Evolutionary conservation across 352 stramenopile genomes (phyloP).

Genomic region (Globisporangium megalacanthum): DNA sequence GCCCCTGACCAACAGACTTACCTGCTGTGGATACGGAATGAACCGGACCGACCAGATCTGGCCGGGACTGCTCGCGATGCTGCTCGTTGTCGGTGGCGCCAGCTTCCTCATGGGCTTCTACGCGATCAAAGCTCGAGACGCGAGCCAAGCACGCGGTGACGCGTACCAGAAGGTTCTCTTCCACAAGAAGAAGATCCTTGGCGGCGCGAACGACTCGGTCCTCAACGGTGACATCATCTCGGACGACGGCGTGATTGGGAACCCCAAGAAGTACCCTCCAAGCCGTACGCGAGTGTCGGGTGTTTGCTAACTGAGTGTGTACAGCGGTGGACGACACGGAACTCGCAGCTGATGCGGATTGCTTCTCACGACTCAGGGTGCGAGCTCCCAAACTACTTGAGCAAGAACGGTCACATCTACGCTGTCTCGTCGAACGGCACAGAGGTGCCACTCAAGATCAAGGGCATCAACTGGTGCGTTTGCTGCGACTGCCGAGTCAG

Average conservation of each 20-base stretch:
- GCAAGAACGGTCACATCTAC: constrained; percentile 59
- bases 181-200: constrained; percentile 16
- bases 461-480: constrained; percentile 62
- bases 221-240: constrained; percentile 27
- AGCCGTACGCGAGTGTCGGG: constrained; percentile 13
- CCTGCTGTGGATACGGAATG: neutral
- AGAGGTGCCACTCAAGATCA: constrained; percentile 52
- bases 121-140: constrained; percentile 12
- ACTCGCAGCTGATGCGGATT: neutral
- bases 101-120: constrained; percentile 19
- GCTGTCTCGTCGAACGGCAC: constrained; percentile 49
- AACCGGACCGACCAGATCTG: constrained; percentile 15
- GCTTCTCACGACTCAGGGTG: constrained; percentile 15
- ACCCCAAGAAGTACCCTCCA: constrained; percentile 65
- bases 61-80: constrained; percentile 22
- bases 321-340: too few species aligned
- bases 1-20: neutral
- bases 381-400: constrained; percentile 62
- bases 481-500: neutral
- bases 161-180: constrained; percentile 18
- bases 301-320: too few species aligned
- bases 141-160: constrained; percentile 8
- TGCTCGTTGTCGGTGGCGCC: constrained; percentile 10
- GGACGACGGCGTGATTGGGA: constrained; percentile 62
- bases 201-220: constrained; percentile 4